Percentiles rank a stretch among this genome's conserved stretches.
Evolutionary conservation across 495 filamentous ascomycete species (phyloP).

Genomic region (Trichoderma asperelloides): DNA sequence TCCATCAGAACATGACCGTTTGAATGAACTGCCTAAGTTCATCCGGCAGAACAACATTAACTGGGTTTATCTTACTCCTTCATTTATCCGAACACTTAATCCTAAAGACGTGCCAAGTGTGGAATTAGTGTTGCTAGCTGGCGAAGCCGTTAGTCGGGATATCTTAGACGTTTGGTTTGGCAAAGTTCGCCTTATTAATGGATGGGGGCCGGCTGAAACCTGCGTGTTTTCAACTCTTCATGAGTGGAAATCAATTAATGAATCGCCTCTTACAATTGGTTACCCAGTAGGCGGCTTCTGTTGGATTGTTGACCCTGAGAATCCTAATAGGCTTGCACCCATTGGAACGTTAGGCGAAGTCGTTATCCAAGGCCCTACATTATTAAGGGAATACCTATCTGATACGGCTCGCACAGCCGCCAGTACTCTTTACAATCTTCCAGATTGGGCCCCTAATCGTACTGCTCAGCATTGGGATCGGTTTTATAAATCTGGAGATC

Average conservation of each 20-base stretch:
- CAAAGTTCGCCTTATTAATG: conserved; percentile 25
- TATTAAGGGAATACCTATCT: conserved; percentile 20
- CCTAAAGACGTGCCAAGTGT: conserved; percentile 28
- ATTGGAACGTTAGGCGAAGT: conserved; percentile 39
- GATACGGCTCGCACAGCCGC: conserved; percentile 12
- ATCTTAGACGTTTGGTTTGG: conserved; percentile 15
- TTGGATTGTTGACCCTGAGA: conserved; percentile 37
- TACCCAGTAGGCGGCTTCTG: conserved; percentile 35
- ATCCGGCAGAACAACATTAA: conserved; percentile 38
- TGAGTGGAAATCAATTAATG: conserved; percentile 13
- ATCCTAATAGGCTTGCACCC: conserved; percentile 35
- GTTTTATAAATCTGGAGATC: conserved; percentile 33
- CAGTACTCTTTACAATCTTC: not conserved
- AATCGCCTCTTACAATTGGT: conserved; percentile 26
- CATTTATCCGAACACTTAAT: conserved; percentile 34
- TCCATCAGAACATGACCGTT: conserved; percentile 32
- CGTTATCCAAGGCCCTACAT: conserved; percentile 36
- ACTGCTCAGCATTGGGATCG: conserved; percentile 12
- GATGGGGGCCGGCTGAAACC: conserved; percentile 25
- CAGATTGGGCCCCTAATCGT: conserved; percentile 8
- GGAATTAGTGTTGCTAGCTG: conserved; percentile 37
- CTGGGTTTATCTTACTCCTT: conserved; percentile 40
- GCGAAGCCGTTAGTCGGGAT: conserved; percentile 21
- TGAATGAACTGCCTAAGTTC: conserved; percentile 28
- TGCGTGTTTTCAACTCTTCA: conserved; percentile 19